Base-by-base conservation (phyloP, 108 stramenopile genomes). In the Parmales sp. region DNA sequence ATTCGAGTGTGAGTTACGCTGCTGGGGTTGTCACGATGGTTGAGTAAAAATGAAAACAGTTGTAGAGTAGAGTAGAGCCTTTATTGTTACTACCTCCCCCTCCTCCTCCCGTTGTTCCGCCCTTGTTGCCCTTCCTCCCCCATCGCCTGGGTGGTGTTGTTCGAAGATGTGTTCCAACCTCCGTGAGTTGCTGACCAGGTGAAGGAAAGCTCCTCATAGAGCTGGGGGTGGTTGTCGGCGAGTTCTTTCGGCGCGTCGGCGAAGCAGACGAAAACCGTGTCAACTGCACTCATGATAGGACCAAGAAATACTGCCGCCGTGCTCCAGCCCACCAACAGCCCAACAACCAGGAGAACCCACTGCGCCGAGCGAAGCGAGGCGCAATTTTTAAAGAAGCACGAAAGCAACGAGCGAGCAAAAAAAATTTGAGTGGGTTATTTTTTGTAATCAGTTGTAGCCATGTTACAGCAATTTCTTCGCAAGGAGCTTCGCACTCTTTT, bases 1-100 rank as follows among this genome's bases (percentile, higher is more conserved):
- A 91, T 45, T 78, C 66, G 38, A 89, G 88, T 75, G 90, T 91
- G 19, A 91, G 90, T 51, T 91, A 91, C 74, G 90, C 90, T 68
- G 90, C 90, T 26, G 81, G 87, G 31, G 86, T 80, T 23, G 64
- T 71, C 22, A 38, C 19, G 1, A 51, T 49, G 68, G n/a, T 69
- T 29, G 63, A 69, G 45, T 36, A 23, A 19, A 48, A 66, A 11
- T 66, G 54, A 66, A 48, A 44, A 26, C 64, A n/a, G 23, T 60
- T 19, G 29, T 38, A n/a, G n/a, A n/a, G n/a, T n/a, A n/a, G n/a
- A n/a, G n/a, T n/a, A n/a, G n/a, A n/a, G n/a, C n/a, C n/a, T n/a
- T n/a, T n/a, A n/a, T n/a, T n/a, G n/a, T n/a, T n/a, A n/a, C n/a
- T n/a, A n/a, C n/a, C n/a, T n/a, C n/a, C n/a, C n/a, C n/a, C n/a